A percentile compares a stretch with the other conserved stretches of the same genome.
Evolutionary conservation across 2,329 filamentous ascomycete species (phyloP).

Genomic region (Pseudogymnoascus verrucosus): DNA sequence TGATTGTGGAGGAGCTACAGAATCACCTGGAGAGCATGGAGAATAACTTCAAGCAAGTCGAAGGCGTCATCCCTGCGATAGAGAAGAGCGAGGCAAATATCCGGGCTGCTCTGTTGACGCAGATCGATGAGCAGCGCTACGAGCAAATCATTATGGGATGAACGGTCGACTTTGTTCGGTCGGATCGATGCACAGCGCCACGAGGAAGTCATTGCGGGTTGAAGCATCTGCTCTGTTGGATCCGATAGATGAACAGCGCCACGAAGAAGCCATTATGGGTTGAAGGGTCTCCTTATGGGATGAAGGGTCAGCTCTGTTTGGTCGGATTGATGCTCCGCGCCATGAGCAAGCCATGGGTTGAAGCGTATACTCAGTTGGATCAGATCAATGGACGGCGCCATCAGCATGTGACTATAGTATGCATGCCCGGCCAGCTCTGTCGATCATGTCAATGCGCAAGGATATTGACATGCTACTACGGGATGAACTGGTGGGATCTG

Average conservation of each 20-base stretch:
- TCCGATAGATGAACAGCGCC: background rate
- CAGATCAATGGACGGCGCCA: background rate
- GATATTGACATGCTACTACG: background rate
- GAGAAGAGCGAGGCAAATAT: constrained; percentile 25
- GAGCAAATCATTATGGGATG: constrained; percentile 26
- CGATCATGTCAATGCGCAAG: too few relatives aligned
- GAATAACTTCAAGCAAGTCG: constrained; percentile 26
- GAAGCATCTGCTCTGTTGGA: background rate
- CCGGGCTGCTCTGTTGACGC: constrained; percentile 24
- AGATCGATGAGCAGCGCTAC: constrained; percentile 23
- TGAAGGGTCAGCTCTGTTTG: too few relatives aligned
- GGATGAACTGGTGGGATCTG: background rate
- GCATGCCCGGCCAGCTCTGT: too few relatives aligned
- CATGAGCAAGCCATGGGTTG: too few relatives aligned
- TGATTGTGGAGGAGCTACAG: constrained; percentile 21
- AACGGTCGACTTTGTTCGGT: background rate
- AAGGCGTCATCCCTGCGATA: constrained; percentile 25
- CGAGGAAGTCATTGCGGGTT: too few relatives aligned
- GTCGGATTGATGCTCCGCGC: too few relatives aligned
- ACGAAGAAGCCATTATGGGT: too few relatives aligned
- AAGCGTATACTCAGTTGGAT: background rate
- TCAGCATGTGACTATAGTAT: too few relatives aligned
- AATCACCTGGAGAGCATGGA: constrained; percentile 28
- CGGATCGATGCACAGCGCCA: background rate
- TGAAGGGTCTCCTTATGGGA: too few relatives aligned